A percentile compares a stretch with the other conserved stretches of the same genome.
Conservation (phyloP, 1,284 basidiomycete genomes). For the Agaricales sp. region DNA sequence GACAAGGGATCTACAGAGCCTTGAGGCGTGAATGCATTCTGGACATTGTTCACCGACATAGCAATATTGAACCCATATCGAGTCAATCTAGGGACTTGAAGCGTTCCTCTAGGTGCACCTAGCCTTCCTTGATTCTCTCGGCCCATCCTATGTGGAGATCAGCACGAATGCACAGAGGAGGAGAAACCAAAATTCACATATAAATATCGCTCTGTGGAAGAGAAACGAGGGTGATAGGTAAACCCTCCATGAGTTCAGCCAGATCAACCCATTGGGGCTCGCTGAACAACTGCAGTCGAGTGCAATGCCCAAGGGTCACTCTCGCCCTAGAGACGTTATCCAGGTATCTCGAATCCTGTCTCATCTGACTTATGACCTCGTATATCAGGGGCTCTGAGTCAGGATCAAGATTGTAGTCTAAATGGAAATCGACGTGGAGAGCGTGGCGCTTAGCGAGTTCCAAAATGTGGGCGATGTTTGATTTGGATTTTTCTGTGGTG, state of each 20-base stretch:
- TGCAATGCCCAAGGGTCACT: constrained; percentile 52
- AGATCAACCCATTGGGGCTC: constrained; percentile 33
- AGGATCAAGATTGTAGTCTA: constrained; percentile 53
- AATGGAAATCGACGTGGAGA: constrained; percentile 50
- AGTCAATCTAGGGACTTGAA: constrained; percentile 37
- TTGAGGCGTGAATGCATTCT: constrained; percentile 60
- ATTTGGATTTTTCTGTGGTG: constrained; percentile 31
- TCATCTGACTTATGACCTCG: constrained; percentile 34
- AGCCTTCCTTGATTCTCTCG: constrained; percentile 19
- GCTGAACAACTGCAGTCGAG: constrained; percentile 43
- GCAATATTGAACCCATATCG: constrained; percentile 38
- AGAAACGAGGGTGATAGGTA: constrained; percentile 43
- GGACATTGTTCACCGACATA: constrained; percentile 53
- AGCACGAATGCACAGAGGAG: neutral
- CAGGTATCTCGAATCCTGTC: constrained; percentile 4
- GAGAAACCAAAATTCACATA: constrained; percentile 26
- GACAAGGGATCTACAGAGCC: constrained; percentile 50
- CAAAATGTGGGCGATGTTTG: constrained; percentile 45
- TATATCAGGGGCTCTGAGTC: constrained; percentile 41
- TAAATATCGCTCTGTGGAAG: constrained; percentile 57
- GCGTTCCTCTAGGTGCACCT: constrained; percentile 37
- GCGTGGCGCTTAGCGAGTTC: constrained; percentile 28
- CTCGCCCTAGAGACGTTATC: constrained; percentile 14
- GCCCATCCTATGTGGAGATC: neutral
- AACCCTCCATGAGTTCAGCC: constrained; percentile 20